These are phyloP conservation scores for Stentor roeselii DNA, from an alignment of 73 alveolate genomes.

Conservation along the genomic window DNA sequence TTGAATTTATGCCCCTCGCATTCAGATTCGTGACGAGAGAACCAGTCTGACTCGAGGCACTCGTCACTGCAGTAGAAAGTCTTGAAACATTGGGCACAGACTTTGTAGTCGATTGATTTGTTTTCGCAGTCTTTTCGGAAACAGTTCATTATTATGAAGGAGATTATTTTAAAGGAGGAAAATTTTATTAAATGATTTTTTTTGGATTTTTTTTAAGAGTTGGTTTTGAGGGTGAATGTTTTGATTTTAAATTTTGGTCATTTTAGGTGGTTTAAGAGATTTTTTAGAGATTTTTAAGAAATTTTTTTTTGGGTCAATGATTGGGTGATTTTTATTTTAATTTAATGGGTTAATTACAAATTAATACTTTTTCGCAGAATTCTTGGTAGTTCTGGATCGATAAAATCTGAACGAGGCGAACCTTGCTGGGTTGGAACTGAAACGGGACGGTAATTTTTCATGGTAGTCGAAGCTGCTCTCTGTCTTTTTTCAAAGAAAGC, in stretches of 20 bases:
- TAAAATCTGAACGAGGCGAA: neutral
- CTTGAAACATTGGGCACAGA: neutral
- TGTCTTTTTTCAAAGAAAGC: neutral
- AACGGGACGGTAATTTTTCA: neutral
- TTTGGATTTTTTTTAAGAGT: too few relatives aligned
- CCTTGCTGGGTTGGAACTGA: neutral
- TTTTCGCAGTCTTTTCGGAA: neutral
- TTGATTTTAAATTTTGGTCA: too few relatives aligned
- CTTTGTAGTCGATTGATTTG: neutral
- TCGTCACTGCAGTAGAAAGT: neutral
- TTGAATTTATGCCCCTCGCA: neutral
- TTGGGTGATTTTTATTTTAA: too few relatives aligned
- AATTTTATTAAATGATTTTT: too few relatives aligned
- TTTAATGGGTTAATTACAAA: neutral
- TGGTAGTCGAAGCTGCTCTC: neutral
- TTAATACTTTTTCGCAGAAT: neutral
- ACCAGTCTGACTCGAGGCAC: neutral
- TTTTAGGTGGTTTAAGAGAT: too few relatives aligned
- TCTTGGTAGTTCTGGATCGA: neutral
- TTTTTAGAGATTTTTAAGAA: too few relatives aligned
- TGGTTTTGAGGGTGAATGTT: too few relatives aligned
- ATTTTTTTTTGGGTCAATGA: too few relatives aligned
- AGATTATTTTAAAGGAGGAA: too few relatives aligned
- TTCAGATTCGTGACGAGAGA: neutral
- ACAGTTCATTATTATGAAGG: neutral